These are phyloP conservation scores for Cadophora gregata DNA, from an alignment of 2,329 filamentous ascomycete species.

Conservation along the genomic window DNA sequence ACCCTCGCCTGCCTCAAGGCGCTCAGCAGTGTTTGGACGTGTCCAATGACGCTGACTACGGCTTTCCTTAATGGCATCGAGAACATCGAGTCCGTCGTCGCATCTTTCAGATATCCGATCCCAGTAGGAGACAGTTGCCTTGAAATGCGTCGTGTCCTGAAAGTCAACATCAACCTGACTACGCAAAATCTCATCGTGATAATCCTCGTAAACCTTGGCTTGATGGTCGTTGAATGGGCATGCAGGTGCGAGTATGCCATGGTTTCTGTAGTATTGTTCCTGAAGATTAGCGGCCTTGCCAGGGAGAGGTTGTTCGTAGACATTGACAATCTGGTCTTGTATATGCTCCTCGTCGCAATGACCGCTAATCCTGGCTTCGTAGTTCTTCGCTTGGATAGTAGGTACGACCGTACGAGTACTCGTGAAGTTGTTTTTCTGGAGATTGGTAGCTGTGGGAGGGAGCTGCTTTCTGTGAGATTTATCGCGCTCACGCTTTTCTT, in stretches of 20 bases:
- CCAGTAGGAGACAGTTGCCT: background rate
- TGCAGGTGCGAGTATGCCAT: background rate
- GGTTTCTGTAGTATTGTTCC: background rate
- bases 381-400: background rate
- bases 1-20: background rate
- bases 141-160: background rate
- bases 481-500: background rate
- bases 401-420: background rate
- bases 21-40: background rate
- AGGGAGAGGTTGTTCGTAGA: background rate
- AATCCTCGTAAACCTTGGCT: slow-evolving; percentile 4
- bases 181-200: background rate
- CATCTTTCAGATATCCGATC: background rate
- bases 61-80: background rate
- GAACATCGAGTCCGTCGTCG: slow-evolving; percentile 1
- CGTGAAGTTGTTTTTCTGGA: background rate
- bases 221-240: background rate
- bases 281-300: background rate
- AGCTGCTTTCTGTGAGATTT: background rate
- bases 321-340: background rate
- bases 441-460: background rate
- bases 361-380: background rate
- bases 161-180: background rate
- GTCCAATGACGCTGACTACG: background rate
- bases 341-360: background rate